These are phyloP conservation scores for Pichia membranifaciens DNA, from an alignment of 805 yeast species.

Conservation along the genomic window DNA sequence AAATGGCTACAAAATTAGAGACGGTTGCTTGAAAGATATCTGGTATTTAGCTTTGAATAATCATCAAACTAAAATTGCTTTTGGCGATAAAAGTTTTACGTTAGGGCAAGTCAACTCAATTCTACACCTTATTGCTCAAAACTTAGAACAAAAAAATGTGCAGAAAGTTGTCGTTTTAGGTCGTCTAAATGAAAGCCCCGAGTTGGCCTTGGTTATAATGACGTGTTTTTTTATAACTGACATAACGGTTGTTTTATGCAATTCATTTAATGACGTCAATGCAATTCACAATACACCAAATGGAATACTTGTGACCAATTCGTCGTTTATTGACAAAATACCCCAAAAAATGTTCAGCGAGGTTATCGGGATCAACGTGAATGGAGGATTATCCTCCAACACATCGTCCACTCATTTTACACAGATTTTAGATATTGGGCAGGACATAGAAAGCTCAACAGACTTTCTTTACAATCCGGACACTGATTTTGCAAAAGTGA, in stretches of 20 bases:
- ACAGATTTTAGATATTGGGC: neutral
- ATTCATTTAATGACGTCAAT: slow-evolving; percentile 2
- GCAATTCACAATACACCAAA: too few relatives aligned
- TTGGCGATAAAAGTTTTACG: slow-evolving; percentile 2
- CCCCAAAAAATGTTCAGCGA: neutral
- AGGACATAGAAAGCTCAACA: neutral
- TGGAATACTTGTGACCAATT: too few relatives aligned
- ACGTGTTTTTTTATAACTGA: slow-evolving; percentile 33
- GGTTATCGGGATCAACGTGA: neutral
- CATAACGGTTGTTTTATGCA: slow-evolving; percentile 34
- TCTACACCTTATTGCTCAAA: slow-evolving; percentile 25
- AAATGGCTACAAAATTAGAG: slow-evolving; percentile 57
- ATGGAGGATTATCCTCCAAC: too few relatives aligned
- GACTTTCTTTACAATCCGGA: slow-evolving; percentile 17
- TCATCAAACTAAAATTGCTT: slow-evolving; percentile 10
- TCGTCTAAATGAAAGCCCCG: slow-evolving; percentile 14
- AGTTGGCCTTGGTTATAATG: slow-evolving; percentile 21
- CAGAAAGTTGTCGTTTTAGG: slow-evolving; percentile 23
- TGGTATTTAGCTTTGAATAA: slow-evolving; percentile 48
- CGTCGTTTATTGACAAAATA: neutral
- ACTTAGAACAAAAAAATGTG: slow-evolving; percentile 17
- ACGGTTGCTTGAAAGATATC: slow-evolving; percentile 70
- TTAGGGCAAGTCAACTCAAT: slow-evolving; percentile 27
- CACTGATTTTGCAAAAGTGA: slow-evolving; percentile 22
- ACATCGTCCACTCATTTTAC: too few relatives aligned